Base-by-base conservation (phyloP, 2,329 filamentous ascomycete species). In the Stagonosporopsis rhizophila region DNA sequence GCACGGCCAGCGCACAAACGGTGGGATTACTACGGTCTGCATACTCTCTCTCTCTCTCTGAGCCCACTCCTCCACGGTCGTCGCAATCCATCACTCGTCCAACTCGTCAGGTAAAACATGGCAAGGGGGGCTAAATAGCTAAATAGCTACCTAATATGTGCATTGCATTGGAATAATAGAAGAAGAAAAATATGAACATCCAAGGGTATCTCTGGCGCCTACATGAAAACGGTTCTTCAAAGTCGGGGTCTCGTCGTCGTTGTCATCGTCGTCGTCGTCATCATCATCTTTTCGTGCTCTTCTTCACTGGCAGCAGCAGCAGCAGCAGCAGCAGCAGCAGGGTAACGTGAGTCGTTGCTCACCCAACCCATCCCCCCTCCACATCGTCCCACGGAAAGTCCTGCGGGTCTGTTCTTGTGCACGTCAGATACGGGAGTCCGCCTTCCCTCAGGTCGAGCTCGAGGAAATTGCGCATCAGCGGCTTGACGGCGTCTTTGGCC, bases 381-480 rank as follows among this genome's bases (percentile, higher is more conserved):
- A 50, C 66, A 50, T 78, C 79, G 25, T 84, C 80, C 87, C 87
- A 89, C 15, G 85, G 85, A 62, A 87, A 81, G 73, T 90, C 87
- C 39, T 78, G 78, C 57, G 84, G 83, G 50, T 85, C 86, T 30
- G 89, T 79, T 60, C 80, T 81, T 53, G 84, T 87, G 73, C 87
- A 89, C 11, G 86, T 88, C 71, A 90, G 70, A 77, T 89, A 89
- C 1, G 83, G 82, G 55, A 88, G 65, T 17, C 76, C 73, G 3
- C 75, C 78, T n/a, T 74, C 76, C 46, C 83, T 81, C 50, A 91
- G 75, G 72, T 96, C 92, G 44, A 96, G 82, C 76, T 96, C 91
- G 12, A 97, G 82, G 48, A 88, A 90, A 70, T 91, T 95, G 47
- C 89, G 85, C 88, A 96, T 96, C 12, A 97, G 80, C 4, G 93